Evolutionary conservation across 139 green algal genomes (phyloP), one percentile per base, ranked within the genome.

Genomic region (Chlorella sp.): DNA sequence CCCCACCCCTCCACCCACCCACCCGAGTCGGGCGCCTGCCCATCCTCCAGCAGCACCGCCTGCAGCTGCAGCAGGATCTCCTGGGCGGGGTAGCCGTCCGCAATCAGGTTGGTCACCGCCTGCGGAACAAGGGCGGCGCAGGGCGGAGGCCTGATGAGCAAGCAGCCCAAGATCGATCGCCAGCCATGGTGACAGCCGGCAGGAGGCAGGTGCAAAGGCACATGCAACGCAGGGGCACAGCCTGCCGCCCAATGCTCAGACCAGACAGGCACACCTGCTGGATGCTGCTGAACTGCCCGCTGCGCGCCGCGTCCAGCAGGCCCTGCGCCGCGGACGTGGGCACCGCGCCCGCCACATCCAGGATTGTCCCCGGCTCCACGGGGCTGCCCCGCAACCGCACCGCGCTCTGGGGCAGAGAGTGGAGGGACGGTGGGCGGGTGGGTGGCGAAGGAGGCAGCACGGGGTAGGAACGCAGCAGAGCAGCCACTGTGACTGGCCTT

Each of bases 1-100:
- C 21, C 30, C 55, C 44, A 41, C 32, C n/a, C 74, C 30, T 4
- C 12, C n/a, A 2, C 73, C 30, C 34, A 38, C 76, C 60, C 38
- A 82, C 86, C 69, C 21, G 84, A 65, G 51, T 95, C 90, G 18
- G 69, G 26, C 38, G 92, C 44, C 3, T 16, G 36, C 25, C 34
- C 25, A 47, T 93, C 88, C 13, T 16, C 78, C 69, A 98, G 65
- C 62, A 97, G 34, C 23, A 74, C 83, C 11, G 17, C 85, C 84
- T 97, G 94, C 74, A 98, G 83, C 91, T 97, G 93, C 76, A 95
- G 81, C 87, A 98, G 84, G 41, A 98, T 83, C 56, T 89, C 84
- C 71, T 92, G 91, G 17, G 87, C 89, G 13, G 92, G 89, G 76
- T 92, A 98, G 41, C 96, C 95, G n/a, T 97, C 94, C 2, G 91